These are phyloP conservation scores for Colletotrichum coccodes DNA, from an alignment of 2,329 filamentous ascomycete species.

Conservation along the genomic window DNA sequence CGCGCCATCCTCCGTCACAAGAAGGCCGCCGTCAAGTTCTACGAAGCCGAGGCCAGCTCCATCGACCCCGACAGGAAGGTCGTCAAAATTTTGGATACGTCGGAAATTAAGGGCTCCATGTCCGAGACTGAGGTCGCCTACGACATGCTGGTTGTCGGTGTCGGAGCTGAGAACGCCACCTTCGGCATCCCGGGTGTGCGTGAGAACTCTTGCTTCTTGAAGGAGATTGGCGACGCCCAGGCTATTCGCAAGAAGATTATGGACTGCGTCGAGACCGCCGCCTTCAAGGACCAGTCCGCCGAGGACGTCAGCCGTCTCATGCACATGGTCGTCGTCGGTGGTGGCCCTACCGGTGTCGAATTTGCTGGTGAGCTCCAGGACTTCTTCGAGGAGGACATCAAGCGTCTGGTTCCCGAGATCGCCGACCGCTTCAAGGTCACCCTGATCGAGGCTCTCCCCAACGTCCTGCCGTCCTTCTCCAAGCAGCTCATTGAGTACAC, in stretches of 20 bases:
- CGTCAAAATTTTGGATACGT: constrained; percentile 90
- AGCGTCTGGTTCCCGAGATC: constrained; percentile 98
- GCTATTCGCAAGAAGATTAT: constrained; percentile 98
- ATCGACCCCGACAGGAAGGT: constrained; percentile 93
- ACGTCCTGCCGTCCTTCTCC: constrained; percentile 97
- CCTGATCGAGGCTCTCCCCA: constrained; percentile 95
- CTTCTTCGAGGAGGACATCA: constrained; percentile 98
- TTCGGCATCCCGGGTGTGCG: constrained; percentile 97
- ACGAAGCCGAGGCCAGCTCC: constrained; percentile 96
- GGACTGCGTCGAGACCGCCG: constrained; percentile 98
- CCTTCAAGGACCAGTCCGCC: constrained; percentile 92
- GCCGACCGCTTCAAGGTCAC: constrained; percentile 96
- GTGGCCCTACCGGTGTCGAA: constrained; percentile 96
- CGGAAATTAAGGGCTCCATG: constrained; percentile 87
- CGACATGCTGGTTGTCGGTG: constrained; percentile 97
- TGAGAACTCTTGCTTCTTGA: constrained; percentile 97
- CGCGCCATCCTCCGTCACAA: constrained; percentile 96
- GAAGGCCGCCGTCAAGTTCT: constrained; percentile 92
- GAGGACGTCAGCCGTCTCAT: constrained; percentile 94
- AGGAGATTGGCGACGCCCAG: constrained; percentile 97
- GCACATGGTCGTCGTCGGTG: constrained; percentile 96
- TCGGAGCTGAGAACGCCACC: constrained; percentile 97
- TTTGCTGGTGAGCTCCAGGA: constrained; percentile 98
- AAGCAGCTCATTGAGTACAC: constrained; percentile 99
- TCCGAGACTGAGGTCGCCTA: constrained; percentile 91